Base-by-base conservation (phyloP, 1,284 basidiomycete species). In the Apiotrichum sp. region DNA sequence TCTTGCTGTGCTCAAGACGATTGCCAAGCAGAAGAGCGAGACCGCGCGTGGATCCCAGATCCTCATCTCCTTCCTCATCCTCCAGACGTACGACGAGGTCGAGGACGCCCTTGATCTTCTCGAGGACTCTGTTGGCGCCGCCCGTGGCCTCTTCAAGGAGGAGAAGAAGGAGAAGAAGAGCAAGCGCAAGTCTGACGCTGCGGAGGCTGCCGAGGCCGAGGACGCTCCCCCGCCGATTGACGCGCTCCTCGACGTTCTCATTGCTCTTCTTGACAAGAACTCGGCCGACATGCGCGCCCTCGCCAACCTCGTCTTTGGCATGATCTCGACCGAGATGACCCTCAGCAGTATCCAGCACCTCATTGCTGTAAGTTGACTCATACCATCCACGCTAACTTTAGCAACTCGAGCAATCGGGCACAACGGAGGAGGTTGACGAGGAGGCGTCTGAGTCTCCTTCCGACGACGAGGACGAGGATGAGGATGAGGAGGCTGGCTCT, bases 191-290 rank as follows among this genome's bases (percentile, higher is more conserved):
- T 47, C 14, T 22, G 40, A 43, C 34, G 62, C 50, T n/a, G 43
- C 52, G 0, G 46, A 32, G 7, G 35, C 47, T n/a, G 3, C 32
- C 11, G 65, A 38, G 36, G 13, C 61, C 22, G 69, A 74, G 9
- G 78, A 77, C 35, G 78, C 77, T 32, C 77, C 78, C 22, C 75
- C 82, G 43, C 85, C 89, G 1, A 84, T 93, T 51, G 92, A 96
- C 65, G 76, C 92, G 36, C 80, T 98, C 40, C 85, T 93, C 48
- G 93, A 98, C 69, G 82, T 83, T 31, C 83, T 98, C 56, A 87
- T 98, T 55, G 89, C 89, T 7, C 86, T 91, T 68, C 78, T 98
- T 50, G 93, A 98, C 71, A 83, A 86, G 59, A 86, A 87, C 2
- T 89, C 86, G 9, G 83, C 85, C 39, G 95, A 91, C 74, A 81